A percentile compares a stretch with the other conserved stretches of the same genome.
Conservation (phyloP, 1,284 basidiomycete genomes). For the Ceratobasidium sp. region DNA sequence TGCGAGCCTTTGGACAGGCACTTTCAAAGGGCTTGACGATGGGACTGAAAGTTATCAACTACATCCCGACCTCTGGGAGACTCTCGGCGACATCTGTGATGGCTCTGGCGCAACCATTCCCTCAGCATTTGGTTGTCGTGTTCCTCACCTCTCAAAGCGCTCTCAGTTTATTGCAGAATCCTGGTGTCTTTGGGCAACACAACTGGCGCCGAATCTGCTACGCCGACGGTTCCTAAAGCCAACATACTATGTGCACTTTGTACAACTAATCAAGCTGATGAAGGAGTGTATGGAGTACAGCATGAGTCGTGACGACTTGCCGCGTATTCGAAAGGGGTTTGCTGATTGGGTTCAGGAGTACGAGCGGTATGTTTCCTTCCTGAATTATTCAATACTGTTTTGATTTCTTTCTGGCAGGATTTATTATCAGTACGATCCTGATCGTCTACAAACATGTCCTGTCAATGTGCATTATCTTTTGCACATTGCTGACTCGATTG, state of each 20-base stretch:
- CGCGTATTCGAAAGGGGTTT: constrained; percentile 54
- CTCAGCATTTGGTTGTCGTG: constrained; percentile 54
- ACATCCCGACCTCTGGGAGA: too few species aligned
- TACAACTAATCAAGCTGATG: constrained; percentile 33
- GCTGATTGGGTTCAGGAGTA: constrained; percentile 58
- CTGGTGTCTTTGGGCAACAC: constrained; percentile 57
- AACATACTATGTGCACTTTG: constrained; percentile 40
- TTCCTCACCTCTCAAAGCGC: constrained; percentile 56
- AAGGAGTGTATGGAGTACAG: constrained; percentile 57
- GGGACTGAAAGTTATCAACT: constrained; percentile 33
- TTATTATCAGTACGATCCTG: constrained; percentile 56
- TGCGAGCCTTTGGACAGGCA: background rate
- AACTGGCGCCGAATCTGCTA: constrained; percentile 19
- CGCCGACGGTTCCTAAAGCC: background rate
- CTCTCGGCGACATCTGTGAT: constrained; percentile 55
- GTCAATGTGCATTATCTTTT: constrained; percentile 58
- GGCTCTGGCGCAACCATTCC: constrained; percentile 55
- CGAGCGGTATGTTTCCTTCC: constrained; percentile 54
- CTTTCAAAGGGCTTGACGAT: background rate
- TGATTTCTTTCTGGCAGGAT: constrained; percentile 50
- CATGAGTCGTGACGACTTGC: constrained; percentile 54
- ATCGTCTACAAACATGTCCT: constrained; percentile 54
- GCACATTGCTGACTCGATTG: constrained; percentile 55
- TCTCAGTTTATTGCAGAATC: constrained; percentile 52
- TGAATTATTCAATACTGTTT: background rate